Conservation (phyloP, 495 filamentous ascomycete genomes). For the Penicillium egyptiacum region DNA sequence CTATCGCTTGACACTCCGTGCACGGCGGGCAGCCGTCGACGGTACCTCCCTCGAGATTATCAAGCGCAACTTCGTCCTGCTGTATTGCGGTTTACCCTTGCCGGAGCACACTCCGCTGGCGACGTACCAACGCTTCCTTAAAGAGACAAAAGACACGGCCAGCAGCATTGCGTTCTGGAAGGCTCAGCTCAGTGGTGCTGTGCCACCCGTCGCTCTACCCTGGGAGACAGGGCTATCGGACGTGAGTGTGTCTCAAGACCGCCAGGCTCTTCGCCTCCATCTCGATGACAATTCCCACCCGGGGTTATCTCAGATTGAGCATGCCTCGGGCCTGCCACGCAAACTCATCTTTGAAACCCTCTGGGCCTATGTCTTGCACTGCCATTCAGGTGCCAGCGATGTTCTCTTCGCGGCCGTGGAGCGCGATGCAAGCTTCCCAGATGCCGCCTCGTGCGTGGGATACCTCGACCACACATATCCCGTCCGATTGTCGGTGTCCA, state of each 20-base stretch:
- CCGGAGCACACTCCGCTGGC: slow-evolving; percentile 2
- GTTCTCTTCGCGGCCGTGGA: slow-evolving; percentile 4
- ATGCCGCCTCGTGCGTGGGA: neutral
- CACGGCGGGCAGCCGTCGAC: slow-evolving; percentile 1
- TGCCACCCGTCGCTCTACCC: slow-evolving; percentile 1
- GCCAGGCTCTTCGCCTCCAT: slow-evolving; percentile 2
- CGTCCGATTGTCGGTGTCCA: slow-evolving; percentile 5
- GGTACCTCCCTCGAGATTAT: slow-evolving; percentile 4
- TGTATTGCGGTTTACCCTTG: slow-evolving; percentile 2
- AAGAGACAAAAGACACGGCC: slow-evolving; percentile 1
- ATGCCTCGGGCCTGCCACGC: slow-evolving; percentile 1
- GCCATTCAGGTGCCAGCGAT: slow-evolving; percentile 1
- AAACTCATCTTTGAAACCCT: slow-evolving; percentile 6
- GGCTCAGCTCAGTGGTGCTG: slow-evolving; percentile 4
- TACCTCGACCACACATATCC: slow-evolving; percentile 3
- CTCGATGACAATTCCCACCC: slow-evolving; percentile 5
- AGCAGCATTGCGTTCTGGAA: slow-evolving; percentile 4
- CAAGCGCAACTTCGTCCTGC: slow-evolving; percentile 1
- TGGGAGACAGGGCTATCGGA: neutral
- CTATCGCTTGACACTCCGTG: slow-evolving; percentile 5
- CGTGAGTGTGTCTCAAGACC: neutral
- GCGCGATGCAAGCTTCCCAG: slow-evolving; percentile 3
- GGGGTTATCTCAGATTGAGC: slow-evolving; percentile 3
- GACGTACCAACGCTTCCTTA: slow-evolving; percentile 1
- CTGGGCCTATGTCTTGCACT: slow-evolving; percentile 6